Conservation (phyloP, 2,329 filamentous ascomycete species). For the Monosporascus sp. region DNA sequence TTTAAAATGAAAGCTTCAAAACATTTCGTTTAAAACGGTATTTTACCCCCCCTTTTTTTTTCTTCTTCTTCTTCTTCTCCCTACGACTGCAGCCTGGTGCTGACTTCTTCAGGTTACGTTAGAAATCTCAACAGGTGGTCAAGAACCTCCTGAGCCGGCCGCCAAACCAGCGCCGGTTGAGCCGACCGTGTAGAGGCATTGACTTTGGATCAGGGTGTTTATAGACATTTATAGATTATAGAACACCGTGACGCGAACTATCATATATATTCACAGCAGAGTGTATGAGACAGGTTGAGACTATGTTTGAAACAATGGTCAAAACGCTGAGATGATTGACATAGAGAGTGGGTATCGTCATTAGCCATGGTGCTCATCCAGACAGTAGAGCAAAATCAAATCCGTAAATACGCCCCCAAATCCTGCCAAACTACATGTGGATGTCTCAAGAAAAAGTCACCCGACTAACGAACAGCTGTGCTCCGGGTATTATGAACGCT, state of each 20-base stretch:
- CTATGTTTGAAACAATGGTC: not conserved
- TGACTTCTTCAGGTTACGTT: not conserved
- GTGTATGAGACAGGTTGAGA: not conserved
- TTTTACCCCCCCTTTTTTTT: too few relatives aligned
- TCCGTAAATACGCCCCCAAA: not conserved
- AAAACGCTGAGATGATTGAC: not conserved
- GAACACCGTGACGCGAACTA: too few relatives aligned
- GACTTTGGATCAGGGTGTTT: too few relatives aligned
- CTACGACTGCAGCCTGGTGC: not conserved
- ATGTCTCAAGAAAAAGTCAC: not conserved
- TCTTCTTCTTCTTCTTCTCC: not conserved
- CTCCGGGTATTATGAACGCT: not conserved
- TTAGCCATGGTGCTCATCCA: not conserved
- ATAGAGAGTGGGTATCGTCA: conserved; percentile 3
- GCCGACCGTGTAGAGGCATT: too few relatives aligned
- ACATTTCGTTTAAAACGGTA: too few relatives aligned
- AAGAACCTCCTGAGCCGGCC: not conserved
- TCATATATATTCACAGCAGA: not conserved
- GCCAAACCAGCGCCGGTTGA: too few relatives aligned
- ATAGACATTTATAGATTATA: too few relatives aligned
- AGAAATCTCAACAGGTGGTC: not conserved
- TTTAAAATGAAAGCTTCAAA: too few relatives aligned
- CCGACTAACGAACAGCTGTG: not conserved
- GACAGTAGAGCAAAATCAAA: not conserved
- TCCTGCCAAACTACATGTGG: not conserved